Evolutionary conservation across 345 rosid species (phyloP).

Genomic region (Bruguiera sexangula): DNA sequence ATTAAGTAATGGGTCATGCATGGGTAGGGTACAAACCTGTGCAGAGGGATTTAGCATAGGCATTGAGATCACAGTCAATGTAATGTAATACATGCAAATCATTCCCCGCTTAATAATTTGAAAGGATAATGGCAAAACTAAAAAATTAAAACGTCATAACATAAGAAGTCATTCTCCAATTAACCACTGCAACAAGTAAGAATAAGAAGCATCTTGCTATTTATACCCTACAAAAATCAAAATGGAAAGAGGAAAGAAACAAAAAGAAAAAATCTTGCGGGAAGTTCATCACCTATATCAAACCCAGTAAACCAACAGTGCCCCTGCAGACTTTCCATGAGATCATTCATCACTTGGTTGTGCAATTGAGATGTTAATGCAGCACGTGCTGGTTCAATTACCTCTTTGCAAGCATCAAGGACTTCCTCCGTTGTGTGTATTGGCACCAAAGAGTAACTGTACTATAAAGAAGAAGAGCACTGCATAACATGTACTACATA

Average conservation of each 20-base stretch:
- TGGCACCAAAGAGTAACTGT: slow-evolving; percentile 83
- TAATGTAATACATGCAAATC: slow-evolving; percentile 63
- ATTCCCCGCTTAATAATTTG: slow-evolving; percentile 49
- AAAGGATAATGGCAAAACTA: too few species aligned
- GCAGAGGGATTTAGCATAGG: slow-evolving; percentile 86
- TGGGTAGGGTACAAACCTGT: slow-evolving; percentile 50
- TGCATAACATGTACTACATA: neutral
- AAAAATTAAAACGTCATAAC: too few species aligned
- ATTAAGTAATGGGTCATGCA: neutral
- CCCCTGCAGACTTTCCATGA: slow-evolving; percentile 43
- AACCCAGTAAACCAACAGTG: too few species aligned
- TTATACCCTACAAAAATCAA: too few species aligned
- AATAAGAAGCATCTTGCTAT: too few species aligned
- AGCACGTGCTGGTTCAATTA: slow-evolving; percentile 78
- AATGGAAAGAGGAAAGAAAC: too few species aligned
- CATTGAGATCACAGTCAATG: slow-evolving; percentile 44
- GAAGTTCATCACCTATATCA: too few species aligned
- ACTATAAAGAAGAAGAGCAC: slow-evolving; percentile 12
- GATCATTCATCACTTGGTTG: slow-evolving; percentile 69
- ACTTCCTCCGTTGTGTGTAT: slow-evolving; percentile 97
- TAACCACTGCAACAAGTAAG: too few species aligned
- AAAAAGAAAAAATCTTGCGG: neutral
- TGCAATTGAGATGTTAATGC: slow-evolving; percentile 68
- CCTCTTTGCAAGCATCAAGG: slow-evolving; percentile 76
- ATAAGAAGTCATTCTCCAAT: too few species aligned